A percentile compares a stretch with the other conserved stretches of the same genome.
These are phyloP conservation scores for Cyclocybe cylindracea DNA, from an alignment of 768 basidiomycete species.

Conservation along the genomic window DNA sequence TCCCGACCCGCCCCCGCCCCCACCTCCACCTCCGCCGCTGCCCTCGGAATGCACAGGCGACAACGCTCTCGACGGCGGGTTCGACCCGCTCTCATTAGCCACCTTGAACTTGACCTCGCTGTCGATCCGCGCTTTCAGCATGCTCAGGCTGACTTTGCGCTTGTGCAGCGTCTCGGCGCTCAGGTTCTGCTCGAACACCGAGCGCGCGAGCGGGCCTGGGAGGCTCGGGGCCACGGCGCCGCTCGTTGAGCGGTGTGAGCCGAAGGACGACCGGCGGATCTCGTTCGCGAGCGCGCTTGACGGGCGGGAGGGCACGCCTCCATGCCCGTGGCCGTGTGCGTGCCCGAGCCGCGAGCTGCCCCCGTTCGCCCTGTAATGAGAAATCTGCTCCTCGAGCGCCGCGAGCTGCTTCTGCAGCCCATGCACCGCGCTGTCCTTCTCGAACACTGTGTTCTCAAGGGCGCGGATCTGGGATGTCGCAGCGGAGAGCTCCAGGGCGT, in stretches of 20 bases:
- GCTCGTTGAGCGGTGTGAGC: constrained; percentile 36
- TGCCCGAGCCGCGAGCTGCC: constrained; percentile 37
- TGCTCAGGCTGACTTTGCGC: constrained; percentile 79
- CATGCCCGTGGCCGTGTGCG: constrained; percentile 46
- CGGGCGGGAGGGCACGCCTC: constrained; percentile 42
- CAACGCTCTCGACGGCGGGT: constrained; percentile 52
- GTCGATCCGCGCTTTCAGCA: constrained; percentile 90
- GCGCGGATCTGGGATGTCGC: constrained; percentile 80
- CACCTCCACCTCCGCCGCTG: constrained; percentile 16
- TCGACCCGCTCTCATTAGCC: constrained; percentile 25
- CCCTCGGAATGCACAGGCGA: constrained; percentile 52
- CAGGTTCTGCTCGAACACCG: constrained; percentile 68
- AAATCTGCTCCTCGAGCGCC: constrained; percentile 66
- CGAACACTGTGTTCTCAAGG: constrained; percentile 72
- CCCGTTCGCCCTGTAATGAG: constrained; percentile 41
- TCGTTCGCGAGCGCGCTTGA: constrained; percentile 40
- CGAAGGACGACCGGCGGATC: constrained; percentile 36
- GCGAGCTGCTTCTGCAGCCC: constrained; percentile 67
- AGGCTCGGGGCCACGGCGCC: constrained; percentile 23
- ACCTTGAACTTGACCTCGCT: constrained; percentile 57
- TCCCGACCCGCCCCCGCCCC: too few relatives aligned
- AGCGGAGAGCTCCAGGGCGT: constrained; percentile 76
- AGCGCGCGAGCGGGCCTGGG: constrained; percentile 46
- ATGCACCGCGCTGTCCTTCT: constrained; percentile 71
- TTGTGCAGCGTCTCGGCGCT: constrained; percentile 80